phyloP scores from a whole-genome alignment of 768 basidiomycete species.

The Russula virescens region DNA sequence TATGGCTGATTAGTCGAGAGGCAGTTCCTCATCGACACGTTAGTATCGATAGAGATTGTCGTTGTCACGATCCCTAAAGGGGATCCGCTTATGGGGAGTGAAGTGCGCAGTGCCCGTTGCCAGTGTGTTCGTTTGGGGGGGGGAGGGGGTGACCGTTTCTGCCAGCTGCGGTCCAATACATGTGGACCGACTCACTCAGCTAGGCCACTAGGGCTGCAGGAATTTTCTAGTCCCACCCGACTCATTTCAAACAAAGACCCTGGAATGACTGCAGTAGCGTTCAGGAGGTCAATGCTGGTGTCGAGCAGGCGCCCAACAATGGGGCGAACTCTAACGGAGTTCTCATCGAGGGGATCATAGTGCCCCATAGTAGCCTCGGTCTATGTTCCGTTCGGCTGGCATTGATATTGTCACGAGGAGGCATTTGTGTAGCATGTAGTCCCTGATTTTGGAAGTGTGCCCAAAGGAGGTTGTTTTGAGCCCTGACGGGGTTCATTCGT shows the following conservation, averaged over 20 bases:
- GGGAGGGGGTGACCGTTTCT: neutral
- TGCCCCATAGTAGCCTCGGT: neutral
- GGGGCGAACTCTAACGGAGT: conserved; percentile 9
- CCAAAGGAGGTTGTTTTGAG: conserved; percentile 4
- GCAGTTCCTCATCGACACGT: neutral
- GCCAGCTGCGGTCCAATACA: neutral
- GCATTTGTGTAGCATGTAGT: neutral
- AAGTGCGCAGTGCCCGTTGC: too few species aligned
- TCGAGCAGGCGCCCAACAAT: neutral
- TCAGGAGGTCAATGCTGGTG: neutral
- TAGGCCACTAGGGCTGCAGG: too few species aligned
- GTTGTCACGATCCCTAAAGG: conserved; percentile 15
- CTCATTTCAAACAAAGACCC: neutral
- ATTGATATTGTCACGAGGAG: neutral
- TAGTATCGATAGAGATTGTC: neutral
- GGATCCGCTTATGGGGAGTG: neutral
- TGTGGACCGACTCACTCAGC: neutral
- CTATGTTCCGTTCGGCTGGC: neutral
- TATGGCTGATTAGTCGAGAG: neutral
- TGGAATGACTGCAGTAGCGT: neutral
- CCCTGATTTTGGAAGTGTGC: neutral
- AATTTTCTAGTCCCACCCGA: neutral
- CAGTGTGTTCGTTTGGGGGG: neutral
- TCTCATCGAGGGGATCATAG: neutral
- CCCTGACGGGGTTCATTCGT: conserved; percentile 22